Evolutionary conservation across 306 rosid genomes (phyloP).

Genomic region (Trichosanthes truncata): DNA sequence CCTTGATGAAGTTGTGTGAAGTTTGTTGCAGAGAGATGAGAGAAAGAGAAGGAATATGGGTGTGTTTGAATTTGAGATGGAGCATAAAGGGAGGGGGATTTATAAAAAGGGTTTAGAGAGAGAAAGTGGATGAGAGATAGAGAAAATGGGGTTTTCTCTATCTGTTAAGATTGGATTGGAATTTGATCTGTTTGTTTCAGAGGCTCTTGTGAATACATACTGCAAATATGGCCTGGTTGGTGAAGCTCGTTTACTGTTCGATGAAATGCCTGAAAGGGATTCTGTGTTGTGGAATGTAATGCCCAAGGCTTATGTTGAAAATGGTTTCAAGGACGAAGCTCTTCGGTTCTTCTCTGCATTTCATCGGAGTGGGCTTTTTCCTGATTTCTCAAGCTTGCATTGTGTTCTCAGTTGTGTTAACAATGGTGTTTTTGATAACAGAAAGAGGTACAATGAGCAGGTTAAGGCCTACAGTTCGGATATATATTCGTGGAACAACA

Average conservation of each 20-base stretch:
- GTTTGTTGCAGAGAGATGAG: no score
- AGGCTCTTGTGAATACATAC: constrained; percentile 64
- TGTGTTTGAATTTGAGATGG: no score
- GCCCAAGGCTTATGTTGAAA: constrained; percentile 58
- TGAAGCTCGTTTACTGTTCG: constrained; percentile 62
- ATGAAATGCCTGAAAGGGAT: constrained; percentile 56
- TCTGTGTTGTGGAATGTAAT: constrained; percentile 69
- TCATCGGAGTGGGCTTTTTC: constrained; percentile 48
- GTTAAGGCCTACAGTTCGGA: constrained; percentile 48
- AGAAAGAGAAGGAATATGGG: no score
- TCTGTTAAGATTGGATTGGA: constrained; percentile 59
- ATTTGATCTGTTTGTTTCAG: constrained; percentile 54
- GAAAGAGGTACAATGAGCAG: constrained; percentile 37
- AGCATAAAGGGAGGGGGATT: no score
- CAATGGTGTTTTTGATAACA: constrained; percentile 20
- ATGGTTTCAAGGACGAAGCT: constrained; percentile 32
- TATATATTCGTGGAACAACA: constrained; percentile 52
- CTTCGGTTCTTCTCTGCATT: constrained; percentile 36
- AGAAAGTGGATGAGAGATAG: no score
- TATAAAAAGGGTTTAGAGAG: no score
- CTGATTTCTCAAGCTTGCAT: constrained; percentile 34
- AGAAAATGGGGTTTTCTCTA: no score
- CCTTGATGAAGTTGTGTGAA: no score
- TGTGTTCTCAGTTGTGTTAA: constrained; percentile 37
- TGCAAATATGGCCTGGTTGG: constrained; percentile 33